A percentile compares a stretch with the other conserved stretches of the same genome.
Conservation (phyloP, 2,329 filamentous ascomycete species). For the Thielaviopsis cerberus region DNA sequence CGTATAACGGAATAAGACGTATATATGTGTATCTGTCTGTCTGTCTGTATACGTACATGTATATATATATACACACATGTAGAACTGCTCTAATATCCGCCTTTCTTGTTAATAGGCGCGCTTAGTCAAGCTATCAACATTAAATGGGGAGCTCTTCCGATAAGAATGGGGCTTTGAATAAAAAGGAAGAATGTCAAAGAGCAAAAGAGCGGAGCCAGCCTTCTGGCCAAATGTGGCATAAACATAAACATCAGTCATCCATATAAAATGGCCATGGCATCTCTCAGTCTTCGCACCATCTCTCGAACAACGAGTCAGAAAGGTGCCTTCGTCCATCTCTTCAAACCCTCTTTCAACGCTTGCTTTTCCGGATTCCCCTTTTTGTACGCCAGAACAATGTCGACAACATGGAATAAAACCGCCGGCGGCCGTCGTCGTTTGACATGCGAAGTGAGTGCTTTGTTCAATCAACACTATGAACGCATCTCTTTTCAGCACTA, state of each 20-base stretch:
- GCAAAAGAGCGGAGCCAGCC: neutral
- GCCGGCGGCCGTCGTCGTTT: conserved; percentile 21
- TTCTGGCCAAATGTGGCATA: neutral
- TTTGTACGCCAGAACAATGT: neutral
- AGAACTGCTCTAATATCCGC: too few species aligned
- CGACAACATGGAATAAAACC: conserved; percentile 16
- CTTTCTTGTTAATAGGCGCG: too few species aligned
- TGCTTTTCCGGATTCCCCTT: too few species aligned
- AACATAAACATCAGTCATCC: neutral
- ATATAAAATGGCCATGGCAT: neutral
- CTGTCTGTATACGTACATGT: too few species aligned
- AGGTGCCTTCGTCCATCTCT: neutral
- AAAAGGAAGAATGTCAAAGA: neutral
- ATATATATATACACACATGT: too few species aligned
- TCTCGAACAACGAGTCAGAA: neutral
- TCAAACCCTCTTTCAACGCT: too few species aligned
- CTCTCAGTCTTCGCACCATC: neutral
- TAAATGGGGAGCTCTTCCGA: neutral
- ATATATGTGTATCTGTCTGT: too few species aligned
- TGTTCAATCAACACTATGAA: too few species aligned
- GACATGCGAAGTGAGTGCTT: conserved; percentile 23
- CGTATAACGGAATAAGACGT: too few species aligned
- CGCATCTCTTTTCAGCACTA: neutral
- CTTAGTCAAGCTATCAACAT: too few species aligned
- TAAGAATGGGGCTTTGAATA: neutral